phyloP scores from a whole-genome alignment of 257 asterid genomes.

The Plantago major region DNA sequence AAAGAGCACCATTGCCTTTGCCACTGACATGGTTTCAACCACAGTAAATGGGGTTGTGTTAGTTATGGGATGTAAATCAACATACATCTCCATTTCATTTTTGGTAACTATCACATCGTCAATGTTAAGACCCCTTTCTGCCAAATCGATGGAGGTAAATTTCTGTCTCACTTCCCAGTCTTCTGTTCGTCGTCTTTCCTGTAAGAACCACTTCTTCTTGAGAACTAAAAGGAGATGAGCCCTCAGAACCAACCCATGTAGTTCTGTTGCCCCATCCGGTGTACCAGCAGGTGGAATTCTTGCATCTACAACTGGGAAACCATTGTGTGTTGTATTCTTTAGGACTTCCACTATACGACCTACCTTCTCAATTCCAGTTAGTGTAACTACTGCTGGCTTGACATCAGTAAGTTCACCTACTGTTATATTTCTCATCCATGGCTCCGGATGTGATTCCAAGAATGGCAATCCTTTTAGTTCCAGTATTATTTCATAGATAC shows the following conservation, averaged over 20 bases:
- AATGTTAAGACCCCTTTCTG: slow-evolving; percentile 62
- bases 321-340: slow-evolving; percentile 74
- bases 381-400: slow-evolving; percentile 60
- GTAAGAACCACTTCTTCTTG: slow-evolving; percentile 78
- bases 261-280: slow-evolving; percentile 41
- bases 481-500: slow-evolving; percentile 81
- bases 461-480: slow-evolving; percentile 89
- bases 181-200: slow-evolving; percentile 56
- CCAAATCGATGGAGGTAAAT: slow-evolving; percentile 65
- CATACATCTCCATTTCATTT: slow-evolving; percentile 79
- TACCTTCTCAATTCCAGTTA: slow-evolving; percentile 72
- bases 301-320: slow-evolving; percentile 70
- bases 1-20: slow-evolving; percentile 87
- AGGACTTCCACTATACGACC: slow-evolving; percentile 65
- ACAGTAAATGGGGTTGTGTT: slow-evolving; percentile 72
- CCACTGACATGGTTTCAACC: slow-evolving; percentile 75
- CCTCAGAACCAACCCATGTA: slow-evolving; percentile 49
- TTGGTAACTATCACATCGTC: slow-evolving; percentile 57
- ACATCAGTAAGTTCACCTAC: slow-evolving; percentile 76
- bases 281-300: slow-evolving; percentile 34
- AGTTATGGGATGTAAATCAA: slow-evolving; percentile 71
- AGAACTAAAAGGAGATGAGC: slow-evolving; percentile 67
- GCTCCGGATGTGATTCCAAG: slow-evolving; percentile 84
- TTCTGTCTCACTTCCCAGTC: slow-evolving; percentile 79
- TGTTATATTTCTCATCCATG: slow-evolving; percentile 91